Base-by-base conservation (phyloP, 2,329 filamentous ascomycete genomes). In the Teratosphaeria viscida region DNA sequence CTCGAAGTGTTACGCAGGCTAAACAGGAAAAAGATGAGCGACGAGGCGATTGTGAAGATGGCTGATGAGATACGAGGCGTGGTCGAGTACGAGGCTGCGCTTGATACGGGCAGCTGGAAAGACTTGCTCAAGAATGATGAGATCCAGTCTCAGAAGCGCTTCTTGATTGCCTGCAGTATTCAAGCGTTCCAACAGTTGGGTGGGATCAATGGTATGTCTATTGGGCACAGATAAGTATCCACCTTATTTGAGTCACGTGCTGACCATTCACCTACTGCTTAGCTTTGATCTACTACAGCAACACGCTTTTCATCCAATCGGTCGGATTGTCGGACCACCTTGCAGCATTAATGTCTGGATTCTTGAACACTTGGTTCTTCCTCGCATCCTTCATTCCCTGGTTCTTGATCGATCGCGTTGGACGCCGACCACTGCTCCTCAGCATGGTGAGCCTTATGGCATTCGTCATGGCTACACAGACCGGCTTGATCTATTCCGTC, bases 381-480 rank as follows among this genome's bases (percentile, higher is more conserved):
- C 60, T 78, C 52, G 78, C 78, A 2, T 81, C 78, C 2, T 76
- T 77, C 67, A 69, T 81, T 14, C 74, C 78, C 3, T 58, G 54
- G 54, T 19, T 35, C 23, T 64, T 72, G 26, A 76, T 81, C 59
- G 78, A 81, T 63, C 74, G 73, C 57, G 71, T 79, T 57, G 78
- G 78, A 14, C 77, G 88, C 34, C 81, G 87, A n/a, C 82, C 82
- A 67, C 80, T 90, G 62, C 67, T 70, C 53, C 54, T 72, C 14
- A 68, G 65, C 54, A 71, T 71, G 65, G 68, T 71, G 52, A 62
- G 62, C 11, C 59, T 71, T 0, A 84, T 85, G 75, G 83, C 84
- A 34, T 71, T 79, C 1, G 85, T 84, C 57, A 90, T 90, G 87
- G 81, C 85, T 1, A 79, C 89, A 16, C 72, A 81, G 11, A 77